Conservation (phyloP, 2,329 filamentous ascomycete species). For the Coleophoma crateriformis region DNA sequence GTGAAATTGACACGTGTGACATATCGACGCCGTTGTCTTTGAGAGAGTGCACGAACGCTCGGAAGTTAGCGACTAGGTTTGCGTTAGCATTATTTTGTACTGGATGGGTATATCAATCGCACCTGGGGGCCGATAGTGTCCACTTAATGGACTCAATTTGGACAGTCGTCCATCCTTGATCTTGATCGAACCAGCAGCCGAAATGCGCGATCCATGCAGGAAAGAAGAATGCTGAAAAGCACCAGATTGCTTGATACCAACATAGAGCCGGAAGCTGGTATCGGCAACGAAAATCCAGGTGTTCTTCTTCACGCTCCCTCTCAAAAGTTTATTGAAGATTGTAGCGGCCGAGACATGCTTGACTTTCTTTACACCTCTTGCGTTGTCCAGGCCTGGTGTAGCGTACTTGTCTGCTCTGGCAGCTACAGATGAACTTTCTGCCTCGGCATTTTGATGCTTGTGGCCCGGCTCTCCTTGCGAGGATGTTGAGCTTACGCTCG, state of each 20-base stretch:
- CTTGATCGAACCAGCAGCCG: slow-evolving; percentile 78
- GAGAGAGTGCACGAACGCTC: slow-evolving; percentile 70
- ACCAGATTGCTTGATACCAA: slow-evolving; percentile 84
- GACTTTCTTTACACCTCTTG: slow-evolving; percentile 54
- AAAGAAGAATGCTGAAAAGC: slow-evolving; percentile 91
- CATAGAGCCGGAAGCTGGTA: slow-evolving; percentile 77
- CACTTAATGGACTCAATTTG: slow-evolving; percentile 65
- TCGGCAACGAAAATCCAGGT: slow-evolving; percentile 94
- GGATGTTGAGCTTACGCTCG: slow-evolving; percentile 15
- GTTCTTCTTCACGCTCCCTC: slow-evolving; percentile 76
- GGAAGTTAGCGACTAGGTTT: slow-evolving; percentile 58
- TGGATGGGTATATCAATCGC: not conserved
- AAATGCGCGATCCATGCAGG: slow-evolving; percentile 74
- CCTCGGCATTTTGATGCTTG: slow-evolving; percentile 16
- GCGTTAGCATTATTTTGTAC: slow-evolving; percentile 1
- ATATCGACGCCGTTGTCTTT: slow-evolving; percentile 73
- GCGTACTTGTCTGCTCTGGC: slow-evolving; percentile 60
- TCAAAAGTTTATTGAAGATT: slow-evolving; percentile 72
- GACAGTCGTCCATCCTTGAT: slow-evolving; percentile 76
- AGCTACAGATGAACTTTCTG: slow-evolving; percentile 45
- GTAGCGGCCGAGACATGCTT: slow-evolving; percentile 66
- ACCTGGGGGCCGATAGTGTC: slow-evolving; percentile 81
- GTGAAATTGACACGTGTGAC: slow-evolving; percentile 70
- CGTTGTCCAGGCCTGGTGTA: slow-evolving; percentile 55
- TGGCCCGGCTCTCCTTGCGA: slow-evolving; percentile 21